A percentile compares a stretch with the other conserved stretches of the same genome.
Evolutionary conservation across 2,329 filamentous ascomycete genomes (phyloP).

Genomic region (Penicillium expansum): DNA sequence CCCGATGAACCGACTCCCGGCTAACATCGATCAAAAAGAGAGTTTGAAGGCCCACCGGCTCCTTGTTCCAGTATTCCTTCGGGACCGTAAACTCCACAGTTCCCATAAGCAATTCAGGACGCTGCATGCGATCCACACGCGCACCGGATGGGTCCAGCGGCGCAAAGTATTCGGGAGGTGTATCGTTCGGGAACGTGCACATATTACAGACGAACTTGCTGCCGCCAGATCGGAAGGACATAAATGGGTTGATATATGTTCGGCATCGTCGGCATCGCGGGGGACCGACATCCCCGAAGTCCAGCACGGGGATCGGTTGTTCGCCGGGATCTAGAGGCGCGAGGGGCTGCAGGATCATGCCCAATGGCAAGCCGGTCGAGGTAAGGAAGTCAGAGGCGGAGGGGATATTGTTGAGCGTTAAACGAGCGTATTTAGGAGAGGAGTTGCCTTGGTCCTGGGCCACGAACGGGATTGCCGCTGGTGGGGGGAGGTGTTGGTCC

Average conservation of each 20-base stretch:
- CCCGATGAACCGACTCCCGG: slow-evolving; percentile 85
- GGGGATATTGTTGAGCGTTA: slow-evolving; percentile 93
- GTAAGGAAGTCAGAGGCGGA: slow-evolving; percentile 74
- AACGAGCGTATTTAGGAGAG: slow-evolving; percentile 86
- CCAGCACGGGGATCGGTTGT: slow-evolving; percentile 81
- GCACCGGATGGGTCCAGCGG: slow-evolving; percentile 84
- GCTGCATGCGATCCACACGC: slow-evolving; percentile 80
- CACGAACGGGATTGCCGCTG: slow-evolving; percentile 82
- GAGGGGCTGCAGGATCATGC: slow-evolving; percentile 83
- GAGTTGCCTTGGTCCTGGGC: slow-evolving; percentile 96
- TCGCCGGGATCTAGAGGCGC: slow-evolving; percentile 82
- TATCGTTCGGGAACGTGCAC: slow-evolving; percentile 96
- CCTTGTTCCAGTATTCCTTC: slow-evolving; percentile 97
- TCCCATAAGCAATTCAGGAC: slow-evolving; percentile 84
- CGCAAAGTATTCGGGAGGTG: slow-evolving; percentile 85
- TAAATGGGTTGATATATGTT: slow-evolving; percentile 98
- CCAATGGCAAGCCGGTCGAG: slow-evolving; percentile 79
- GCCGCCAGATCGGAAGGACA: slow-evolving; percentile 91
- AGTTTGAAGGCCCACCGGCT: slow-evolving; percentile 82
- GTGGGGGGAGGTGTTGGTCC: slow-evolving; percentile 87
- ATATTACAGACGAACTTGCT: slow-evolving; percentile 98
- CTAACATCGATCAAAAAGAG: slow-evolving; percentile 92
- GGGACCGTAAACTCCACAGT: slow-evolving; percentile 96
- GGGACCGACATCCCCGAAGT: slow-evolving; percentile 88
- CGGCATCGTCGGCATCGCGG: slow-evolving; percentile 89